These are phyloP conservation scores for Arthonia radiata DNA, from an alignment of 495 filamentous ascomycete species.

Conservation along the genomic window DNA sequence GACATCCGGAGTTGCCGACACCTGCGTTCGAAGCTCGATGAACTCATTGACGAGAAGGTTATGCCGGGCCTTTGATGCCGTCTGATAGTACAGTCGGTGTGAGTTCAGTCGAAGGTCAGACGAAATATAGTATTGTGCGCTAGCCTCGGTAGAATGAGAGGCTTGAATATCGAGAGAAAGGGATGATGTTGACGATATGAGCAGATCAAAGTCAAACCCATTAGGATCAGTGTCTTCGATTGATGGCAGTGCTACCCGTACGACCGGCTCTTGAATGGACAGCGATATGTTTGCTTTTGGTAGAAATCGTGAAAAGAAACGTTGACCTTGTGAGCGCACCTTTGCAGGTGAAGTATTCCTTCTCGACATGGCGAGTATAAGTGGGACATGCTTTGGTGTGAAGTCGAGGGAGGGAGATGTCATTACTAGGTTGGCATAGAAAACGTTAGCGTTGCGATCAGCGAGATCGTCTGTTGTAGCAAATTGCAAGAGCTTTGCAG, in stretches of 20 bases:
- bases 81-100: conserved; percentile 91
- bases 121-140: conserved; percentile 65
- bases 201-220: conserved; percentile 55
- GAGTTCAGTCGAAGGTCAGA: conserved; percentile 62
- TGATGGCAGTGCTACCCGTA: conserved; percentile 65
- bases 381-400: conserved; percentile 77
- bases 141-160: conserved; percentile 45
- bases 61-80: conserved; percentile 50
- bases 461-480: conserved; percentile 47
- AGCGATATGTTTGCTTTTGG: conserved; percentile 90
- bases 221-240: conserved; percentile 29
- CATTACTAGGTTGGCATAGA: conserved; percentile 86
- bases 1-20: conserved; percentile 68
- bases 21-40: conserved; percentile 59
- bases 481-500: conserved; percentile 75
- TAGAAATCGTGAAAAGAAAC: conserved; percentile 67
- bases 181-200: conserved; percentile 83
- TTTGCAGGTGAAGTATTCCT: too few relatives aligned
- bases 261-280: conserved; percentile 84
- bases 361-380: conserved; percentile 54
- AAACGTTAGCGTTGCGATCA: conserved; percentile 83
- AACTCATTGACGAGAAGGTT: conserved; percentile 66
- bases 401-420: conserved; percentile 90
- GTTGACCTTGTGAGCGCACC: conserved; percentile 24
- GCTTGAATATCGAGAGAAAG: conserved; percentile 83